Conservation (phyloP, 306 rosid genomes). For the Rosa multiflora region DNA sequence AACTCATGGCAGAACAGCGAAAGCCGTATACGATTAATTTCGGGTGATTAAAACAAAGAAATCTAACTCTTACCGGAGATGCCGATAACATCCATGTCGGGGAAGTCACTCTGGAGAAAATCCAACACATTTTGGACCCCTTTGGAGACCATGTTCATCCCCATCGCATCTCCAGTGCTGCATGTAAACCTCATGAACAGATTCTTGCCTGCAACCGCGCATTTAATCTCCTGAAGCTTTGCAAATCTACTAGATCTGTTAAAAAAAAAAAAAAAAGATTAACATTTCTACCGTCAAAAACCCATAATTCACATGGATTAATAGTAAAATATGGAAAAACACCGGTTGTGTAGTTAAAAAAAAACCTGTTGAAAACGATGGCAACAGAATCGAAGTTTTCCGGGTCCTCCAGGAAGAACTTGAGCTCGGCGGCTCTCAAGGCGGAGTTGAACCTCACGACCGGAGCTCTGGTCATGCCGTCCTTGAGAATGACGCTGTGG, state of each 20-base stretch:
- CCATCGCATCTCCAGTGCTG: slow-evolving; percentile 40
- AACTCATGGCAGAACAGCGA: no score
- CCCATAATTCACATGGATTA: neutral
- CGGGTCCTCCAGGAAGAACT: slow-evolving; percentile 34
- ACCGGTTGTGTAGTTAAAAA: no score
- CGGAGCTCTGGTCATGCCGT: slow-evolving; percentile 35
- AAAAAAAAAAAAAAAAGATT: no score
- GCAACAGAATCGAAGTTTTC: slow-evolving; percentile 27
- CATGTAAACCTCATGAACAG: slow-evolving; percentile 31
- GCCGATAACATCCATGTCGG: slow-evolving; percentile 34
- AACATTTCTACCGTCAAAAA: neutral
- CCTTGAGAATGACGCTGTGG: slow-evolving; percentile 19
- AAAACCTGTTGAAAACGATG: slow-evolving; percentile 25
- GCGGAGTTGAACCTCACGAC: slow-evolving; percentile 26
- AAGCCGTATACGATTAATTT: neutral
- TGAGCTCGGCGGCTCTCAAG: slow-evolving; percentile 21
- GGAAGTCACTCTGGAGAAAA: slow-evolving; percentile 24
- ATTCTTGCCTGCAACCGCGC: slow-evolving; percentile 27
- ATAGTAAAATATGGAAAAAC: neutral
- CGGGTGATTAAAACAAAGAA: neutral
- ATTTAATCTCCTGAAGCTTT: slow-evolving; percentile 13
- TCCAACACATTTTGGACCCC: slow-evolving; percentile 36
- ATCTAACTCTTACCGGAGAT: slow-evolving; percentile 22
- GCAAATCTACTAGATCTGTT: slow-evolving; percentile 34
- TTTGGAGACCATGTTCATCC: slow-evolving; percentile 40